Evolutionary conservation across 306 rosid species (phyloP).

Genomic region (Hippophae gyantsensis): DNA sequence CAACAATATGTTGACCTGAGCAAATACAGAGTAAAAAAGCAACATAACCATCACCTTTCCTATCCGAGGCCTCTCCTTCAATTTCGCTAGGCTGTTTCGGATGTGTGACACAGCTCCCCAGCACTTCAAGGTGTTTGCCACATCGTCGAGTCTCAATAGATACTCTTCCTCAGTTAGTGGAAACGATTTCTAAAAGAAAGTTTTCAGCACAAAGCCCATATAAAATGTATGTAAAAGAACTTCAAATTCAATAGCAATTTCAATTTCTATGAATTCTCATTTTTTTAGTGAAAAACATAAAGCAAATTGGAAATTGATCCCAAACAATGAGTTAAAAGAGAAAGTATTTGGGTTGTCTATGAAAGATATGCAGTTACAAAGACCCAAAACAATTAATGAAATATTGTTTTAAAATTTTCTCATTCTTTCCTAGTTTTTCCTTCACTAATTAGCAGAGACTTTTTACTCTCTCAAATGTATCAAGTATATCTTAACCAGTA

Average conservation of each 20-base stretch:
- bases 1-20: background rate
- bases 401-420: no score
- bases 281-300: background rate
- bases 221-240: background rate
- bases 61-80: conserved; percentile 86
- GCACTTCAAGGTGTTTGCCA: conserved; percentile 79
- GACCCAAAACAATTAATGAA: no score
- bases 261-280: background rate
- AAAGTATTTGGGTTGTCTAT: background rate
- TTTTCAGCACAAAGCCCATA: background rate
- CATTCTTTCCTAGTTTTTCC: no score
- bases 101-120: conserved; percentile 99
- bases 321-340: background rate
- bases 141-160: conserved; percentile 81
- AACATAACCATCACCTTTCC: conserved; percentile 56
- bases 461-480: no score
- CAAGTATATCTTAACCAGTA: no score
- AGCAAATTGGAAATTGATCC: background rate
- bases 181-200: conserved; percentile 56
- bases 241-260: background rate
- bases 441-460: no score
- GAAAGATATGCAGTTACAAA: no score
- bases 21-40: background rate
- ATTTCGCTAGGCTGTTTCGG: conserved; percentile 69
- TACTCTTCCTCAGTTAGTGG: conserved; percentile 97